These are phyloP conservation scores for Rhododendron kiyosumense DNA, from an alignment of 148 eudicot genomes.

Conservation along the genomic window DNA sequence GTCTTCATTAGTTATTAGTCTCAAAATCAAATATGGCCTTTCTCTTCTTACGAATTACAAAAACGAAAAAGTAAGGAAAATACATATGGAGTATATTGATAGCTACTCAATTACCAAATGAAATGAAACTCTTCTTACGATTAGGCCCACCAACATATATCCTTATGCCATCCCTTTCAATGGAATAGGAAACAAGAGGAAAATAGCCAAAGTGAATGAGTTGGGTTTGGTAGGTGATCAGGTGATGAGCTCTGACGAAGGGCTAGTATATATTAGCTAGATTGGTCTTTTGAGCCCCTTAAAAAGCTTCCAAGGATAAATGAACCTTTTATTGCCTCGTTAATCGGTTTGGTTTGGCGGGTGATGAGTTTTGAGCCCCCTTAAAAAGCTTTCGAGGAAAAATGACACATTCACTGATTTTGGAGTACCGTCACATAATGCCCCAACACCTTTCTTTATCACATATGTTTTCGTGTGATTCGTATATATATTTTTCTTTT, in stretches of 20 bases:
- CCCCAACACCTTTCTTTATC: too few relatives aligned
- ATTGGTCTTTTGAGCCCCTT: neutral
- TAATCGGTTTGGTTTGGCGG: neutral
- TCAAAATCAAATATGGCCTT: neutral
- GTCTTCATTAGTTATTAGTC: neutral
- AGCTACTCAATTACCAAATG: neutral
- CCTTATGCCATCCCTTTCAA: neutral
- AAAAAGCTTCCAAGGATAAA: neutral
- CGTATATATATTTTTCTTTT: too few relatives aligned
- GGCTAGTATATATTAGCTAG: neutral
- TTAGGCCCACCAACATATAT: neutral
- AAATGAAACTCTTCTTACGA: neutral
- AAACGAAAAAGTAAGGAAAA: neutral
- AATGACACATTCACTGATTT: neutral
- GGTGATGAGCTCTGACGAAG: neutral
- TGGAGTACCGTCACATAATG: too few relatives aligned
- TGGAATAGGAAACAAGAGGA: neutral
- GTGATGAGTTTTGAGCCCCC: neutral
- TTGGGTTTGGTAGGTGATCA: neutral
- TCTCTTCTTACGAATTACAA: neutral
- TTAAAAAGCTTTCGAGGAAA: neutral
- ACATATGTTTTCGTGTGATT: too few relatives aligned
- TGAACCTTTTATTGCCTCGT: neutral
- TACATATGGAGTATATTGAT: neutral
- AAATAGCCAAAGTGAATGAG: neutral